Conservation (phyloP, 148 eudicot species). For the Camellia lanceoleosa region DNA sequence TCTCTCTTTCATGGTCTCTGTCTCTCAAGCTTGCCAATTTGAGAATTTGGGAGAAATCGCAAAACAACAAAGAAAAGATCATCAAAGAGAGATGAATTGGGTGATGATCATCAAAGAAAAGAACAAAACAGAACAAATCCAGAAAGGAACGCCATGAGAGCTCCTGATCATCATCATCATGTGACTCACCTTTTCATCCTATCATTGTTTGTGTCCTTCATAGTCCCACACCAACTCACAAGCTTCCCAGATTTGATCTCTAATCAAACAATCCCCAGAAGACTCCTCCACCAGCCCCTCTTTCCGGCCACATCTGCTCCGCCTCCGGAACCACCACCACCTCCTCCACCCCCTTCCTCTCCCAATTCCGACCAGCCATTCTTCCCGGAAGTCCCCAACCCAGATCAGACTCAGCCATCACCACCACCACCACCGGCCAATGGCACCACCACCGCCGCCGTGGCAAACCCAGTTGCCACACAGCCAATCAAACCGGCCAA, state of each 20-base stretch:
- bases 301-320: conserved; percentile 54
- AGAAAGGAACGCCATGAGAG: conserved; percentile 26
- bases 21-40: too few species aligned
- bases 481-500: conserved; percentile 59
- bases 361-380: conserved; percentile 65
- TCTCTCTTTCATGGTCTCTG: background rate
- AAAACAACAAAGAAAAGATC: conserved; percentile 2
- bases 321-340: conserved; percentile 35
- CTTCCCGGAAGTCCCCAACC: conserved; percentile 71
- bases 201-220: conserved; percentile 9
- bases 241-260: conserved; percentile 9
- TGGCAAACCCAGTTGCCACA: conserved; percentile 45
- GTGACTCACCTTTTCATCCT: conserved; percentile 22
- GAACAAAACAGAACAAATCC: conserved; percentile 17
- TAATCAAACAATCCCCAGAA: conserved; percentile 26
- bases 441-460: conserved; percentile 30
- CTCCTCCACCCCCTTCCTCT: conserved; percentile 37
- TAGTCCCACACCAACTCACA: conserved; percentile 14
- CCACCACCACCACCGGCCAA: conserved; percentile 27
- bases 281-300: conserved; percentile 81
- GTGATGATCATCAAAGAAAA: background rate
- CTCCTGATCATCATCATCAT: background rate
- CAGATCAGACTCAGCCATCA: conserved; percentile 35
- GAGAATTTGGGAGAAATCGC: background rate
- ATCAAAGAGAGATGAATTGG: conserved; percentile 26